A percentile compares a stretch with the other conserved stretches of the same genome.
phyloP scores from a whole-genome alignment of 108 stramenopile genomes.

The Chaetoceros muelleri region DNA sequence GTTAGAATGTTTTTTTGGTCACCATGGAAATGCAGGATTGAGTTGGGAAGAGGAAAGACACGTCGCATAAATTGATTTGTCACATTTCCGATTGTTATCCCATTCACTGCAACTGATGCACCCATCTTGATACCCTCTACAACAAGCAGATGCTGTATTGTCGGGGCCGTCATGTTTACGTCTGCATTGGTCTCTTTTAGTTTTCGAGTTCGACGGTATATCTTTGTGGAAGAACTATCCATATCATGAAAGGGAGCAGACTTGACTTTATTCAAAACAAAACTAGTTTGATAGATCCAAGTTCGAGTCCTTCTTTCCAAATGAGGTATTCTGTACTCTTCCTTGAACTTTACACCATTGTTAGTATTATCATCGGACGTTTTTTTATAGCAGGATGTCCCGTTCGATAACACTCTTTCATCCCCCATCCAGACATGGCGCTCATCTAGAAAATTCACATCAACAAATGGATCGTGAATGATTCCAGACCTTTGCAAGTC shows the following conservation, averaged over 20 bases:
- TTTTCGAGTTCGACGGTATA: not conserved
- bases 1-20: slow-evolving; percentile 3
- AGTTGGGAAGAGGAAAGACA: slow-evolving; percentile 5
- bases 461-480: slow-evolving; percentile 23
- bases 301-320: slow-evolving; percentile 10
- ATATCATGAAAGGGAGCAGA: no score
- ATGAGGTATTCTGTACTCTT: not conserved
- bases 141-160: slow-evolving; percentile 15
- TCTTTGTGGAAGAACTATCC: not conserved
- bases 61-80: slow-evolving; percentile 37
- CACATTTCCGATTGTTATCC: slow-evolving; percentile 12
- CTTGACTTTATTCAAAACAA: slow-evolving; percentile 3
- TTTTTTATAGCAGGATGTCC: not conserved
- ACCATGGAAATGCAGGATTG: not conserved
- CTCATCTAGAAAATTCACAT: slow-evolving; percentile 26
- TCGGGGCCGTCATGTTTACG: no score
- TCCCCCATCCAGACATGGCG: slow-evolving; percentile 23
- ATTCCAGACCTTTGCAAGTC: slow-evolving; percentile 18
- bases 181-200: not conserved
- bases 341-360: no score
- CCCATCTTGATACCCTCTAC: slow-evolving; percentile 50
- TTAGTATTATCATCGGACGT: not conserved
- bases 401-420: not conserved
- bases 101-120: slow-evolving; percentile 21
- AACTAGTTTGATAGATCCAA: slow-evolving; percentile 26